These are phyloP conservation scores for Eremothecium cymbalariae DNA, from an alignment of 1,139 yeast species.

Conservation along the genomic window DNA sequence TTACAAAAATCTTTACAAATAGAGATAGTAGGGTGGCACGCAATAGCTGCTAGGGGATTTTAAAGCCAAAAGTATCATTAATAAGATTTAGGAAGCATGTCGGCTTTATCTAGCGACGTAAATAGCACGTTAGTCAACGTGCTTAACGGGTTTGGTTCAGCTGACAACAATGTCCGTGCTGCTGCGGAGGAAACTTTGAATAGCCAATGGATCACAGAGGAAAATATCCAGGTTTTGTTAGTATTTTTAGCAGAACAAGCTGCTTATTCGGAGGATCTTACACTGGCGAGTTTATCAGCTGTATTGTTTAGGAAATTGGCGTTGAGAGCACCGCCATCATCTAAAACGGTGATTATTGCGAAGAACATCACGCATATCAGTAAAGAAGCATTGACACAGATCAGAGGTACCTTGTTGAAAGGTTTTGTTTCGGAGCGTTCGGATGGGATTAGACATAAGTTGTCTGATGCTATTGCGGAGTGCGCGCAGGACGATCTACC, in stretches of 20 bases:
- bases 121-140: conserved; percentile 50
- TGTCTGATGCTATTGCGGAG: conserved; percentile 91
- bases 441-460: conserved; percentile 70
- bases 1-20: conserved; percentile 1
- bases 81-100: conserved; percentile 34
- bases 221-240: conserved; percentile 59
- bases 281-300: conserved; percentile 48
- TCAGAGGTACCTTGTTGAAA: conserved; percentile 56
- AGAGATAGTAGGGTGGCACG: neutral
- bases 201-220: conserved; percentile 61
- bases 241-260: conserved; percentile 81
- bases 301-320: conserved; percentile 85
- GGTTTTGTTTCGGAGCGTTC: conserved; percentile 66
- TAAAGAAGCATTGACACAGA: conserved; percentile 50
- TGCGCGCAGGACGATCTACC: conserved; percentile 62
- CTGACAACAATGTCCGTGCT: conserved; percentile 66
- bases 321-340: conserved; percentile 48
- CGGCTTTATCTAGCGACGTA: conserved; percentile 56
- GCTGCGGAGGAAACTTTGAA: conserved; percentile 72
- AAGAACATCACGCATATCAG: conserved; percentile 69
- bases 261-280: conserved; percentile 32
- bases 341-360: conserved; percentile 51
- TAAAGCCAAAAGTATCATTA: neutral
- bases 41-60: conserved; percentile 1
- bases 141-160: conserved; percentile 61